Percentiles rank a stretch among this genome's conserved stretches.
phyloP scores from a whole-genome alignment of 2,329 filamentous ascomycete genomes.

The Aureobasidium melanogenum region DNA sequence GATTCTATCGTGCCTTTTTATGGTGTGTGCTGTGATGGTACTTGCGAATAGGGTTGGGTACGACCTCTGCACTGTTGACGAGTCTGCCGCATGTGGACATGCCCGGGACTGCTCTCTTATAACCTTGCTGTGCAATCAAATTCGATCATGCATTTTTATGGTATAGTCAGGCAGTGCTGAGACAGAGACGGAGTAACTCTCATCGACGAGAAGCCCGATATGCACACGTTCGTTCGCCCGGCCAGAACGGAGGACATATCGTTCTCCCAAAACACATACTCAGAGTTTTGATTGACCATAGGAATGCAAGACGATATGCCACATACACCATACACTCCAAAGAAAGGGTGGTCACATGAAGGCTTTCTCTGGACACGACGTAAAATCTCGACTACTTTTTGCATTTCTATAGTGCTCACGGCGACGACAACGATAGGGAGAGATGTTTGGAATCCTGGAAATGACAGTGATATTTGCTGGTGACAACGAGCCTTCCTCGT shows the following conservation, averaged over 20 bases:
- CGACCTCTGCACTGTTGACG: not conserved
- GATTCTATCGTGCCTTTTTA: not conserved
- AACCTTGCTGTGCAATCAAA: not conserved
- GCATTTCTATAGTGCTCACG: not conserved
- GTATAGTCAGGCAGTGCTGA: not conserved
- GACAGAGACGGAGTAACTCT: not conserved
- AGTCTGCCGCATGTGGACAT: not conserved
- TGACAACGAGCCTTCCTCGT: not conserved
- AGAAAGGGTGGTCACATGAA: too few relatives aligned
- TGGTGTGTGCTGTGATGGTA: not conserved
- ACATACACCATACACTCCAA: not conserved
- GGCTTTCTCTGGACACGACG: not conserved
- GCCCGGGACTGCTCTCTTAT: not conserved
- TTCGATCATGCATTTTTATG: not conserved
- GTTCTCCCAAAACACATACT: not conserved
- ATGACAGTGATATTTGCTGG: not conserved
- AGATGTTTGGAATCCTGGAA: not conserved
- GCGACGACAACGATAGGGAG: not conserved
- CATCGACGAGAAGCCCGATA: not conserved
- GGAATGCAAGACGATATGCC: not conserved
- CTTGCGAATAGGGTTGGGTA: not conserved
- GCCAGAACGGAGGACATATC: too few relatives aligned
- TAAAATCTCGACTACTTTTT: not conserved
- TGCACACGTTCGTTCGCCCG: not conserved
- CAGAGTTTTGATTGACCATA: not conserved